Base-by-base conservation (phyloP, 768 basidiomycete genomes). In the Lenzites betulinus region DNA sequence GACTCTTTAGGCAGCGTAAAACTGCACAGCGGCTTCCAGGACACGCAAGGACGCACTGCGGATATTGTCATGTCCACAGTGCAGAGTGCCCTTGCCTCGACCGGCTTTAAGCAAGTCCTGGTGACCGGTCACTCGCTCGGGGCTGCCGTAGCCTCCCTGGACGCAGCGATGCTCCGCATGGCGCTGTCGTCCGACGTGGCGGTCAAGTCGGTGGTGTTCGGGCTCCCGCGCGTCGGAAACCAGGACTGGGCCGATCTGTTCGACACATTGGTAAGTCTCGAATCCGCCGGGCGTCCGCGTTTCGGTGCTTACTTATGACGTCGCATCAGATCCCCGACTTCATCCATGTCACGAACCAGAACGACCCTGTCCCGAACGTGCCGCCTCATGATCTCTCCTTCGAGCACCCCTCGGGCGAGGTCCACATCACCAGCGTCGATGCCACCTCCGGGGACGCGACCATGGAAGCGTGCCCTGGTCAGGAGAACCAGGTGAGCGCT, bases 261-360 rank as follows among this genome's bases (percentile, higher is more conserved):
- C 23, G 70, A 73, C 59, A 39, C 58, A 1, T 18, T 65, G 50
- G 68, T 73, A 36, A 13, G 65, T 64, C 7, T 47, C 28, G 15
- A 18, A 5, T n/a, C 28, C 13, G 28, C 33, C 16, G 5, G 18
- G 16, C 1, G 16, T 9, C 1, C 28, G 16, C 48, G 28, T 36
- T 22, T n/a, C 30, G 22, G 12, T 18, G 13, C 8, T 16, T 33
- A 18, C 28, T 16, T n/a, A 44, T 51, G 36, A 39, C 51, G 47
- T 11, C 18, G 16, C 30, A 33, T 42, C 47, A 68, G 69, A 33
- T 70, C 41, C 63, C 69, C 2, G 30, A 47, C 33, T 69, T 86
- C 58, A 82, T 78, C 4, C 84, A 81, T 55, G 78, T 88, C 61
- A 85, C 81, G 66, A 86, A 88, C 70, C 53, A 73, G 65, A 49